Base-by-base conservation (phyloP, 176 grass and related monocot genomes). In the Zea luxurians region DNA sequence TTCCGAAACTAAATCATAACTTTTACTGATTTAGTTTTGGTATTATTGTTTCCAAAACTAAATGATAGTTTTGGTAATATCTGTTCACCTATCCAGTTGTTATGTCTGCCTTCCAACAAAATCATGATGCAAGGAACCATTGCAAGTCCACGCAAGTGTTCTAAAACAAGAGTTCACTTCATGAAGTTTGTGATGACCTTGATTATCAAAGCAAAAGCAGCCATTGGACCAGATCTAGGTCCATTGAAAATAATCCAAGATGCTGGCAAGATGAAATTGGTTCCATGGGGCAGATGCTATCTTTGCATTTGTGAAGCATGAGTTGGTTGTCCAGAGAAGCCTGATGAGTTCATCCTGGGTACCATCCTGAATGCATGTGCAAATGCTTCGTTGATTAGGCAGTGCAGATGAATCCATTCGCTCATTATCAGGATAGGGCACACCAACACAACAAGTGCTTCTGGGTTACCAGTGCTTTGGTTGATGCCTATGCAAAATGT, bases 401-500 rank as follows among this genome's bases (percentile, higher is more conserved):
- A 84, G 61, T 78, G 71, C 77, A 86, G 35, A 12, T 89, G 84
- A 35, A 53, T 86, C 41, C 90, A 87, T 71, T 70, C 87, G 2
- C 54, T 84, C 72, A 68, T 84, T 55, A 13, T 84, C 62, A 92
- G 80, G 77, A 81, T 68, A 74, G 80, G 90, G 27, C 27, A 27
- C 27, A 27, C 27, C 27, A 27, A 12, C 78, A 86, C 18, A 47
- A 45, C 11, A 71, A 20, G 62, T 62, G 83, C 60, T 92, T 84
- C 10, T 84, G 73, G 0, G 87, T 89, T 12, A 73, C 80, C 6
- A 89, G 83, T 18, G 80, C 84, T 37, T 16, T 89, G 68, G 82
- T 89, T 70, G 84, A 92, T 41, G 83, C 87, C 36, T 92, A 92
- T 20, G 90, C 90, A 3, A 92, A 89, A 37, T 92, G 80, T 13